A percentile compares a stretch with the other conserved stretches of the same genome.
These are phyloP conservation scores for Fusarium sp. DNA, from an alignment of 2,329 filamentous ascomycete species.

Conservation along the genomic window DNA sequence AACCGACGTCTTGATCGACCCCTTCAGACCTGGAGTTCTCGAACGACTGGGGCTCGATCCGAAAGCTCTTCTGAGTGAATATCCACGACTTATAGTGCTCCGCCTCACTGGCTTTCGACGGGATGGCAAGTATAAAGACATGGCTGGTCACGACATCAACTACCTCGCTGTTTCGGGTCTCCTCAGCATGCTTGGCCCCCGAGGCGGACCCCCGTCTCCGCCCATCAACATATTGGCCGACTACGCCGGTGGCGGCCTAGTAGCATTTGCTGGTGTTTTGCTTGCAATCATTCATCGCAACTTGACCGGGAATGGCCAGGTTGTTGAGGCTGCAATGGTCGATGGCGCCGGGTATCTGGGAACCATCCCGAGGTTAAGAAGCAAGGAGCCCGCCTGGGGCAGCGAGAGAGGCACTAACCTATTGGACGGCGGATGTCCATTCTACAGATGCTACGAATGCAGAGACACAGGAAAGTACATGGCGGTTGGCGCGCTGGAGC, in stretches of 20 bases:
- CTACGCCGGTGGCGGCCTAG: no score
- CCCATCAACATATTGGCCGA: no score
- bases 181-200: constrained; percentile 75
- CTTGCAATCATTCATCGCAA: no score
- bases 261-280: no score
- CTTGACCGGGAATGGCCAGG: no score
- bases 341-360: constrained; percentile 86
- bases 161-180: constrained; percentile 91
- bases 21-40: background rate
- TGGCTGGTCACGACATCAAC: constrained; percentile 97
- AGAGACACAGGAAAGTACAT: constrained; percentile 79
- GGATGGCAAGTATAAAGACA: constrained; percentile 85
- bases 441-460: constrained; percentile 89
- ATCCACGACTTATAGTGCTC: constrained; percentile 83
- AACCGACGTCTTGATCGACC: background rate
- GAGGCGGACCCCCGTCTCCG: no score
- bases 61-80: constrained; percentile 69
- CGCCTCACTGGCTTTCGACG: constrained; percentile 91
- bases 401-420: constrained; percentile 79
- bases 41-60: background rate
- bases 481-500: constrained; percentile 89
- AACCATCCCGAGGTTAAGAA: constrained; percentile 79
- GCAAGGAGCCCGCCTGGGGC: constrained; percentile 74
- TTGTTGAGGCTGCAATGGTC: no score
- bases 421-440: constrained; percentile 88